phyloP scores from a whole-genome alignment of 495 filamentous ascomycete species.

The Lentithecium fluviatile region DNA sequence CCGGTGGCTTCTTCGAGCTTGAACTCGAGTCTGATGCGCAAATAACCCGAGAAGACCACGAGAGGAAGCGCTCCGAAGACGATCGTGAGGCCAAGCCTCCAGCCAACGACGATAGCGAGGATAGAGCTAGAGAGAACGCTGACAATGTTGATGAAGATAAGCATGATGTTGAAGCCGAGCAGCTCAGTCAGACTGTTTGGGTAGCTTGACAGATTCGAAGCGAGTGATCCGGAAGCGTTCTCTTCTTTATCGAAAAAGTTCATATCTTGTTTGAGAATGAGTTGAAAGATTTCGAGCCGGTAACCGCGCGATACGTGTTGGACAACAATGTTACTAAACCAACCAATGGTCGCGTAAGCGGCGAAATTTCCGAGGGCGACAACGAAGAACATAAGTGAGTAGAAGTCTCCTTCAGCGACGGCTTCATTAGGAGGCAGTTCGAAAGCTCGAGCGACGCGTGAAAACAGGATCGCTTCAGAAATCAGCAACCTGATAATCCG shows the following conservation, averaged over 20 bases:
- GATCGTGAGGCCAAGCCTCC: slow-evolving; percentile 41
- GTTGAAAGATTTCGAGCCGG: slow-evolving; percentile 71
- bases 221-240: slow-evolving; percentile 80
- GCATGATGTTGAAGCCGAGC: slow-evolving; percentile 38
- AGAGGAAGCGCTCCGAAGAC: slow-evolving; percentile 40
- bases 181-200: slow-evolving; percentile 44
- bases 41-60: slow-evolving; percentile 40
- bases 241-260: slow-evolving; percentile 82
- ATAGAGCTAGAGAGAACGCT: slow-evolving; percentile 38
- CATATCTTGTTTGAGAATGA: slow-evolving; percentile 89
- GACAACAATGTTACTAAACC: slow-evolving; percentile 33
- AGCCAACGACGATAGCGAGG: slow-evolving; percentile 37
- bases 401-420: slow-evolving; percentile 61
- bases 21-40: slow-evolving; percentile 46
- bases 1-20: slow-evolving; percentile 40
- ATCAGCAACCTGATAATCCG: no score
- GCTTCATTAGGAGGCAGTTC: slow-evolving; percentile 18
- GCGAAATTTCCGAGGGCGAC: slow-evolving; percentile 78
- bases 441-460: slow-evolving; percentile 34
- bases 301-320: slow-evolving; percentile 43
- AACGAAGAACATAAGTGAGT: slow-evolving; percentile 92
- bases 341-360: slow-evolving; percentile 41
- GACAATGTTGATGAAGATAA: slow-evolving; percentile 38
- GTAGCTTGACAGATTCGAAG: slow-evolving; percentile 60
- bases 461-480: slow-evolving; percentile 36